phyloP scores from a whole-genome alignment of 2,329 filamentous ascomycete genomes.

The Epichloe scottii region DNA sequence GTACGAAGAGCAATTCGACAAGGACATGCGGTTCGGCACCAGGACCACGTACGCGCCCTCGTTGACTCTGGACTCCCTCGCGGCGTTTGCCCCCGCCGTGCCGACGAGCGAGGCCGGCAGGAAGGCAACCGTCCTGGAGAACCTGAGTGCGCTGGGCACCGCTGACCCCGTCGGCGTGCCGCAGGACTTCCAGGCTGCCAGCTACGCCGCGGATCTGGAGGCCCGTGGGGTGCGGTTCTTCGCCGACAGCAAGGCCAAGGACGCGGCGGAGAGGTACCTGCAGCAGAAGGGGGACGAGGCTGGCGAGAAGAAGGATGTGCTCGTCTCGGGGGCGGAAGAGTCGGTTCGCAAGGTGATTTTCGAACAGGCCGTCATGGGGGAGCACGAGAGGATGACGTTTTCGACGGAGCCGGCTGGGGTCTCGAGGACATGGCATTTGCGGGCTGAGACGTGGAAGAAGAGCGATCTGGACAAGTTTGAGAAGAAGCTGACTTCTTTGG shows the following conservation, averaged over 20 bases:
- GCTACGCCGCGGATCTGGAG: conserved; percentile 20
- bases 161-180: conserved; percentile 21
- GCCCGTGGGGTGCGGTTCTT: conserved; percentile 19
- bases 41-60: conserved; percentile 19
- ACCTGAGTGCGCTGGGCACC: conserved; percentile 23
- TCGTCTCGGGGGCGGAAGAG: conserved; percentile 22
- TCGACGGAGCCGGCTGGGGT: conserved; percentile 21
- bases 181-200: conserved; percentile 16
- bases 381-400: conserved; percentile 23
- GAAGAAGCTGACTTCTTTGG: conserved; percentile 24
- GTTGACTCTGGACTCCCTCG: conserved; percentile 20
- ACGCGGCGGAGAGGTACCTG: conserved; percentile 19
- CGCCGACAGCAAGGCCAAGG: conserved; percentile 16
- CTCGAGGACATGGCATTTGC: conserved; percentile 24
- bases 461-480: conserved; percentile 25
- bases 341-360: conserved; percentile 20
- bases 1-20: conserved; percentile 22
- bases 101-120: conserved; percentile 17
- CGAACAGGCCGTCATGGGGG: conserved; percentile 21
- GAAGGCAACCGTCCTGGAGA: conserved; percentile 22
- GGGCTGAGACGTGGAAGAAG: conserved; percentile 23
- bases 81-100: conserved; percentile 18
- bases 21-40: conserved; percentile 23
- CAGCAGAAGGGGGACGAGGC: conserved; percentile 10
- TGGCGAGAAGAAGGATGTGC: not conserved